Base-by-base conservation (phyloP, 1,284 basidiomycete genomes). In the Leccinum pseudoinsigne region DNA sequence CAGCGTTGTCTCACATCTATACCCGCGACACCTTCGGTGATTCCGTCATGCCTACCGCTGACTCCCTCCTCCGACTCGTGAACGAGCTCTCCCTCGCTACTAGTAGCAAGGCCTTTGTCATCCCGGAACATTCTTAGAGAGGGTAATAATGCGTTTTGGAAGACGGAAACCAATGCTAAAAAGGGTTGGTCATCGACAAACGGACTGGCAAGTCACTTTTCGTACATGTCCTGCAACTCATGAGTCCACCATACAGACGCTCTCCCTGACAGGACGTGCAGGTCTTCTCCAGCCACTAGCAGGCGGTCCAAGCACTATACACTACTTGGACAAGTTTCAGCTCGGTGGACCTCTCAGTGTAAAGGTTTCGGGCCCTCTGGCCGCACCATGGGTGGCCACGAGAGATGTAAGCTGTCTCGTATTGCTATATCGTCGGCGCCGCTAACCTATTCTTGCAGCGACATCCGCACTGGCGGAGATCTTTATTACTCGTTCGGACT, bases 261-360 rank as follows among this genome's bases (percentile, higher is more conserved):
- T 90, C 23, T 91, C 91, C 0, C 74, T 92, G 5, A 83, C 87
- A 3, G 82, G 84, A 4, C 83, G 86, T 18, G 77, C 82, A 0
- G 93, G 93, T 5, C 63, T 89, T 21, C 76, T 94, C 4, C 85
- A 84, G 72, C 81, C 84, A 38, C 71, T 91, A 5, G 72, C 74
- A 6, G 72, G 76, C 14, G 77, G 78, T 14, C 80, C 85, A 28
- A 60, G 57, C 5, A 68, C 63, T 3, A 10, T 68, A 10, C 82
- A 84, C 58, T 91, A 93, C 72, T 86, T 84, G 40, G 97, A 99
- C 76, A 86, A 94, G 5, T 97, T 96, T 74, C 95, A 97, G 69
- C 83, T 98, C 0, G 97, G 97, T 31, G 97, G 97, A 0, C 95
- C 97, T 0, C 88, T 91, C n/a, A 93, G 87, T 57, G 82, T 99